Percentiles rank a stretch among this genome's conserved stretches.
These are phyloP conservation scores for Hypoxylon sp. DNA, from an alignment of 2,329 filamentous ascomycete genomes.

Conservation along the genomic window DNA sequence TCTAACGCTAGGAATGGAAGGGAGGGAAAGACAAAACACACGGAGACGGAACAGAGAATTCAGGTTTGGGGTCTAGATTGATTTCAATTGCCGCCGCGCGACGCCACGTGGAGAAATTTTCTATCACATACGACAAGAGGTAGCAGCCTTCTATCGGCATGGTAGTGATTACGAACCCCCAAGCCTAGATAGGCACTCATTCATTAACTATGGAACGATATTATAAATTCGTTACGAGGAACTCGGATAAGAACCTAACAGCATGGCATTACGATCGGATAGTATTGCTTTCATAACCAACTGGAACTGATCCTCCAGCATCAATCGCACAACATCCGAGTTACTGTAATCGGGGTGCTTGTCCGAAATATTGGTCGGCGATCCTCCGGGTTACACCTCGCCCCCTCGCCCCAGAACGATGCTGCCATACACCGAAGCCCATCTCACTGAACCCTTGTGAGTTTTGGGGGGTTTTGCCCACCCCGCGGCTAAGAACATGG, in stretches of 20 bases:
- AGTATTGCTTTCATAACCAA: neutral
- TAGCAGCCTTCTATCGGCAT: slow-evolving; percentile 3
- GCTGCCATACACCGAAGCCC: slow-evolving; percentile 33
- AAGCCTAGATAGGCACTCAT: neutral
- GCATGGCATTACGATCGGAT: neutral
- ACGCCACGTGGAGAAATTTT: slow-evolving; percentile 19
- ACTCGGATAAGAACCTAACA: neutral
- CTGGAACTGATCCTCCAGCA: neutral
- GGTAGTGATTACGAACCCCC: neutral
- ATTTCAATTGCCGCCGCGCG: neutral
- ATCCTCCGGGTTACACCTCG: slow-evolving; percentile 24
- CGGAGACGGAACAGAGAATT: neutral
- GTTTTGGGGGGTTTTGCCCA: slow-evolving; percentile 27
- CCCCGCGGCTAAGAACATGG: slow-evolving; percentile 44
- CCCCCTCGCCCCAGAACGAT: slow-evolving; percentile 25
- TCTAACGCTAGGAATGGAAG: neutral
- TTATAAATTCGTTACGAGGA: neutral
- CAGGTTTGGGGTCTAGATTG: neutral
- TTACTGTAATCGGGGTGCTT: slow-evolving; percentile 29
- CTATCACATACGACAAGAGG: slow-evolving; percentile 6
- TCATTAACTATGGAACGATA: neutral
- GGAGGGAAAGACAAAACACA: neutral
- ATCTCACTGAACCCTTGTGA: slow-evolving; percentile 24
- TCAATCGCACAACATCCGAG: slow-evolving; percentile 4
- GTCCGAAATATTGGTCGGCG: slow-evolving; percentile 28